Evolutionary conservation across 768 basidiomycete species (phyloP).

Genomic region (Trametes cinnabarina): DNA sequence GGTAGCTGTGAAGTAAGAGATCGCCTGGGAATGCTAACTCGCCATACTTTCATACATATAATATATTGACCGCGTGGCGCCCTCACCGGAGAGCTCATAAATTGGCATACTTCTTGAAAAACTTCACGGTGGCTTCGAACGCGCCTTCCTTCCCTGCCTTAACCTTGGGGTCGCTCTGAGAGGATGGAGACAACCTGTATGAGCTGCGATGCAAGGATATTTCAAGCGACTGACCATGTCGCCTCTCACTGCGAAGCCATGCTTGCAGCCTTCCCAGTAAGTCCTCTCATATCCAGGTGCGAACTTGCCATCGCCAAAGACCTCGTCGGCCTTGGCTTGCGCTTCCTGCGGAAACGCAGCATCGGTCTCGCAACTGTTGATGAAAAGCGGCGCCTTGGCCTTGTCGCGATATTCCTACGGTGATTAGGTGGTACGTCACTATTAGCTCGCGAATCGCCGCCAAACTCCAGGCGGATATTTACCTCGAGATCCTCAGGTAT

Average conservation of each 20-base stretch:
- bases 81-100: no score
- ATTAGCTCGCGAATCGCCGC: background rate
- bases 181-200: background rate
- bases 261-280: constrained; percentile 31
- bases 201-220: background rate
- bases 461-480: no score
- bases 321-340: constrained; percentile 34
- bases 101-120: background rate
- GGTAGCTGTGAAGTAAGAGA: no score
- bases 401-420: constrained; percentile 32
- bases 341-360: constrained; percentile 32
- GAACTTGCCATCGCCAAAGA: constrained; percentile 40
- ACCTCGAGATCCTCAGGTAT: constrained; percentile 41
- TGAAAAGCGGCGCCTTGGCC: constrained; percentile 41
- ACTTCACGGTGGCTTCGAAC: background rate
- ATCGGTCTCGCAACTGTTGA: constrained; percentile 41
- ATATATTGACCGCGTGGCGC: no score
- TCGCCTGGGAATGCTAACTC: no score
- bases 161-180: background rate
- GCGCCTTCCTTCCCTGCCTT: background rate
- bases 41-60: no score
- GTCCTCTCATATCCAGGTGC: constrained; percentile 38
- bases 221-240: constrained; percentile 25
- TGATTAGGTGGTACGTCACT: background rate
- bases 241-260: constrained; percentile 44